phyloP scores from a whole-genome alignment of 805 yeast genomes.

The Kuraishia capsulata region DNA sequence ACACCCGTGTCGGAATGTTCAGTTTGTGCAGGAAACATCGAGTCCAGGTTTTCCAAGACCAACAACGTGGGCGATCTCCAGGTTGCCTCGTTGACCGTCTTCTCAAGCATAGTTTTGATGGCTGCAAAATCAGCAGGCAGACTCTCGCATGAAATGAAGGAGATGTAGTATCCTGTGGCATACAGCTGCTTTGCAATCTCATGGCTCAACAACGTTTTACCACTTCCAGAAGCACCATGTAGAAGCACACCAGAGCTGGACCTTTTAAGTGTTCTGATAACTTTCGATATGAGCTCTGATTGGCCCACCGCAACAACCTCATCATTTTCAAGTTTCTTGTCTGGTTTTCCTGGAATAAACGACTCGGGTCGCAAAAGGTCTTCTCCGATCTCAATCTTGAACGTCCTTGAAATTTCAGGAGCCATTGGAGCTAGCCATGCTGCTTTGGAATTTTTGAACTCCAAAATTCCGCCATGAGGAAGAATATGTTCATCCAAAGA shows the following conservation, averaged over 20 bases:
- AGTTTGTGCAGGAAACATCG: constrained; percentile 56
- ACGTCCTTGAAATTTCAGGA: too few species aligned
- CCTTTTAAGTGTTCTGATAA: constrained; percentile 30
- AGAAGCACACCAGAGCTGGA: constrained; percentile 30
- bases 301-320: constrained; percentile 44
- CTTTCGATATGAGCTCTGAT: constrained; percentile 30
- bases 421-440: constrained; percentile 35
- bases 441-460: constrained; percentile 32
- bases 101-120: constrained; percentile 33
- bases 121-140: constrained; percentile 48
- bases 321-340: constrained; percentile 5
- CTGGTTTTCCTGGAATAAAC: constrained; percentile 15
- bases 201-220: constrained; percentile 54
- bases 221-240: constrained; percentile 74
- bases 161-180: constrained; percentile 34
- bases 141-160: constrained; percentile 43
- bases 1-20: constrained; percentile 47
- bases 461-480: constrained; percentile 54
- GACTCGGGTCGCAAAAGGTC: constrained; percentile 37
- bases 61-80: constrained; percentile 78
- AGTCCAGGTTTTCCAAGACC: constrained; percentile 71
- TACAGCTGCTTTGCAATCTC: constrained; percentile 24
- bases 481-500: constrained; percentile 28
- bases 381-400: constrained; percentile 38
- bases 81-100: constrained; percentile 31